phyloP scores from a whole-genome alignment of 768 basidiomycete genomes.

The Tulasnella sp. region DNA sequence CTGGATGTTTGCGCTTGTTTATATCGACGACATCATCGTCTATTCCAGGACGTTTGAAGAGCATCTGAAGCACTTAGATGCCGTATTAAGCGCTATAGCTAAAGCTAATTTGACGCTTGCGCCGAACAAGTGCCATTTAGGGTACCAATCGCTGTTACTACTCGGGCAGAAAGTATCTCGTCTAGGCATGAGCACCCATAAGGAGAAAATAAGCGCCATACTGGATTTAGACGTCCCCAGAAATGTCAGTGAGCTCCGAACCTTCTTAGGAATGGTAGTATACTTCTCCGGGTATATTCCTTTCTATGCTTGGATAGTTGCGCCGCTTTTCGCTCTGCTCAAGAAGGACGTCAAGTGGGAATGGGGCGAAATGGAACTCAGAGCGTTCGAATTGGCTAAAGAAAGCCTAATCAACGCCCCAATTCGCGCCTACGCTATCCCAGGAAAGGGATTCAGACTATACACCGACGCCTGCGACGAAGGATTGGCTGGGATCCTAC shows the following conservation, averaged over 20 bases:
- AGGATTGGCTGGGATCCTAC: slow-evolving; percentile 26
- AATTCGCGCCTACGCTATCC: slow-evolving; percentile 25
- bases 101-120: slow-evolving; percentile 28
- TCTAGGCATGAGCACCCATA: slow-evolving; percentile 29
- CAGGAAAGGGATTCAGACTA: slow-evolving; percentile 25
- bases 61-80: slow-evolving; percentile 20
- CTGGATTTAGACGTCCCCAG: slow-evolving; percentile 20
- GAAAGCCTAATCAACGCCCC: slow-evolving; percentile 25
- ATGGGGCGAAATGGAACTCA: slow-evolving; percentile 21
- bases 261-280: slow-evolving; percentile 30
- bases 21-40: slow-evolving; percentile 33
- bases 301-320: slow-evolving; percentile 26
- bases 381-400: slow-evolving; percentile 25
- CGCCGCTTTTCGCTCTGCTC: slow-evolving; percentile 27
- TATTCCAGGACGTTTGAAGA: slow-evolving; percentile 18
- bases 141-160: slow-evolving; percentile 25
- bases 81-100: slow-evolving; percentile 20
- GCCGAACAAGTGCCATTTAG: slow-evolving; percentile 28
- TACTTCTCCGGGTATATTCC: slow-evolving; percentile 31
- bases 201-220: slow-evolving; percentile 31
- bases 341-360: slow-evolving; percentile 22
- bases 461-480: slow-evolving; percentile 28
- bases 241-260: slow-evolving; percentile 23
- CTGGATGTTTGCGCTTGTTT: slow-evolving; percentile 32
- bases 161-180: slow-evolving; percentile 32